These are phyloP conservation scores for Colletotrichum sp. DNA, from an alignment of 2,329 filamentous ascomycete species.

Conservation along the genomic window DNA sequence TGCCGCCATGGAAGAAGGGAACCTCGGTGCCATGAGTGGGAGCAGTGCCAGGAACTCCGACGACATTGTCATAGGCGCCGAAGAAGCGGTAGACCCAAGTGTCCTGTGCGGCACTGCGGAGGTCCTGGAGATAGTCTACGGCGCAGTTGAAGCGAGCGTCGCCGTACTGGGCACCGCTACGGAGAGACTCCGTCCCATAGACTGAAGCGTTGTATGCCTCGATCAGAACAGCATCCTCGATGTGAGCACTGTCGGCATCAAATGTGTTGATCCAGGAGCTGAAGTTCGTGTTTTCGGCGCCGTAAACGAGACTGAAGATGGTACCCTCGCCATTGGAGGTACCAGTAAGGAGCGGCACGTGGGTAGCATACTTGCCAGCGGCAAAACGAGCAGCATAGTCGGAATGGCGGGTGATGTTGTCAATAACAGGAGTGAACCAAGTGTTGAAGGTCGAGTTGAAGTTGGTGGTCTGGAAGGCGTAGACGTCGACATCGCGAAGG, in stretches of 20 bases:
- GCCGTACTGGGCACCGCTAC: constrained; percentile 47
- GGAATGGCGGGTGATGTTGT: constrained; percentile 36
- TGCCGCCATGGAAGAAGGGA: constrained; percentile 51
- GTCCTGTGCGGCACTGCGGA: constrained; percentile 39
- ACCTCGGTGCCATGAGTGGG: constrained; percentile 45
- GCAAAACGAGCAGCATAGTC: constrained; percentile 33
- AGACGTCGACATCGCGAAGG: constrained; percentile 35
- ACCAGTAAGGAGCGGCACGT: constrained; percentile 40
- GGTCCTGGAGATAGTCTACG: constrained; percentile 41
- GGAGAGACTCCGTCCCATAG: constrained; percentile 39
- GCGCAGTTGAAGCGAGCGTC: constrained; percentile 52
- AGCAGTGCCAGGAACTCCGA: constrained; percentile 36
- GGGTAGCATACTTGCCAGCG: constrained; percentile 32
- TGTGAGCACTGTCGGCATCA: constrained; percentile 42
- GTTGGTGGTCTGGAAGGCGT: constrained; percentile 31
- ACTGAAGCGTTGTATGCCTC: constrained; percentile 38
- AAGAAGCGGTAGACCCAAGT: constrained; percentile 51
- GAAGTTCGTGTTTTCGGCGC: constrained; percentile 34
- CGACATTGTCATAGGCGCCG: constrained; percentile 44
- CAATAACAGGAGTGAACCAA: constrained; percentile 46
- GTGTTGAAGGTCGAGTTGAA: constrained; percentile 42
- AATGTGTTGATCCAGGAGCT: constrained; percentile 36
- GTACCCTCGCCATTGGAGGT: constrained; percentile 40
- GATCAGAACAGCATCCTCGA: constrained; percentile 36
- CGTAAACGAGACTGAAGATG: constrained; percentile 40